Percentiles rank a stretch among this genome's conserved stretches.
phyloP scores from a whole-genome alignment of 2,329 filamentous ascomycete genomes.

The Arthrobotrys pseudoclavata region DNA sequence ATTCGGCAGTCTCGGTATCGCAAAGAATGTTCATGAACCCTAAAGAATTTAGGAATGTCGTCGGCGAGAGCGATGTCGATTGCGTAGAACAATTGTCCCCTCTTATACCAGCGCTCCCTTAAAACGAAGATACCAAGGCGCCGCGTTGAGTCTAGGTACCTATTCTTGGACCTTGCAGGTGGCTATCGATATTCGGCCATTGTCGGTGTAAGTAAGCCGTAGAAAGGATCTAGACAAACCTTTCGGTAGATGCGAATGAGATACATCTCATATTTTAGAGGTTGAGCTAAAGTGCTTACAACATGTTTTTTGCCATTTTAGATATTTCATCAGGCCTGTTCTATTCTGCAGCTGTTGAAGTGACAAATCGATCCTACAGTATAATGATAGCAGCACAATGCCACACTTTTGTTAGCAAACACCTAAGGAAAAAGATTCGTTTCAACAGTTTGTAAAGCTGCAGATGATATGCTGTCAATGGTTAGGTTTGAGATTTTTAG shows the following conservation, averaged over 20 bases:
- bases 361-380: constrained; percentile 30
- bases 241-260: constrained; percentile 56
- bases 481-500: constrained; percentile 6
- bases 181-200: constrained; percentile 36
- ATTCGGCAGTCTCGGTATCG: constrained; percentile 36
- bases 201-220: constrained; percentile 37
- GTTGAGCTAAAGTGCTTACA: constrained; percentile 9
- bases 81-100: neutral
- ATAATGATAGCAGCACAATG: constrained; percentile 25
- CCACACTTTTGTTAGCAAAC: constrained; percentile 43
- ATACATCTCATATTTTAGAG: neutral
- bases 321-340: neutral
- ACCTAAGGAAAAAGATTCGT: neutral
- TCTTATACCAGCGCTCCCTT: constrained; percentile 10
- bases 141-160: constrained; percentile 24
- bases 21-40: constrained; percentile 33
- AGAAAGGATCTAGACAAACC: constrained; percentile 49
- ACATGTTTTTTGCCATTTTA: constrained; percentile 3
- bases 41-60: neutral
- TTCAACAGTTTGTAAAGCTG: constrained; percentile 35
- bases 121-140: constrained; percentile 1
- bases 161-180: constrained; percentile 39
- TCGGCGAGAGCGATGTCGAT: constrained; percentile 47
- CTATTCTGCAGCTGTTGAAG: constrained; percentile 1
- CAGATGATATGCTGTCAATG: constrained; percentile 23